These are phyloP conservation scores for Candida sojae DNA, from an alignment of 1,139 yeast species.

Conservation along the genomic window DNA sequence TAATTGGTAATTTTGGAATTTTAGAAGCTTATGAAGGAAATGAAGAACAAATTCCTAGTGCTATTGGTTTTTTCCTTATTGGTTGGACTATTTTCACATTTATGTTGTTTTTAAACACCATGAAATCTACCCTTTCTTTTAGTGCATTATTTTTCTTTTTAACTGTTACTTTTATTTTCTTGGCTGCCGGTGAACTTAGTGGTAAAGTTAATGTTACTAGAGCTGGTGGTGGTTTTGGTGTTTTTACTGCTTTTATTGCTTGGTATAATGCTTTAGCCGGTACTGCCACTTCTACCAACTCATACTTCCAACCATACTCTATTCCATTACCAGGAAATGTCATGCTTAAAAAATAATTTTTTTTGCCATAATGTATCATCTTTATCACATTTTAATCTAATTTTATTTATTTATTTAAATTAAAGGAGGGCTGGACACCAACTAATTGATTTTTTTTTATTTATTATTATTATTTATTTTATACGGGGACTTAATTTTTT, in stretches of 20 bases:
- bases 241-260: constrained; percentile 60
- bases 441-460: background rate
- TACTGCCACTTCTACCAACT: constrained; percentile 26
- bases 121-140: constrained; percentile 67
- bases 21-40: constrained; percentile 48
- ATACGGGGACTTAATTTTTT: constrained; percentile 1
- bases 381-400: background rate
- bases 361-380: background rate
- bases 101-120: constrained; percentile 56
- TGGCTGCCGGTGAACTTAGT: constrained; percentile 59
- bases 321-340: constrained; percentile 30
- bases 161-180: constrained; percentile 54
- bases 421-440: constrained; percentile 4
- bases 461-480: background rate
- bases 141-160: constrained; percentile 54
- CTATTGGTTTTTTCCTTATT: constrained; percentile 60
- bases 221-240: constrained; percentile 75
- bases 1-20: constrained; percentile 58
- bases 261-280: constrained; percentile 53
- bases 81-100: constrained; percentile 71
- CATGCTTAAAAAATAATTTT: background rate
- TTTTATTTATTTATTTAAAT: background rate
- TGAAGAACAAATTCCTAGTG: constrained; percentile 46
- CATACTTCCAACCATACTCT: constrained; percentile 34
- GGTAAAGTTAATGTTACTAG: constrained; percentile 45